Percentiles rank a stretch among this genome's conserved stretches.
Evolutionary conservation across 2,329 filamentous ascomycete genomes (phyloP).

Genomic region (Cladosporium oxysporum): DNA sequence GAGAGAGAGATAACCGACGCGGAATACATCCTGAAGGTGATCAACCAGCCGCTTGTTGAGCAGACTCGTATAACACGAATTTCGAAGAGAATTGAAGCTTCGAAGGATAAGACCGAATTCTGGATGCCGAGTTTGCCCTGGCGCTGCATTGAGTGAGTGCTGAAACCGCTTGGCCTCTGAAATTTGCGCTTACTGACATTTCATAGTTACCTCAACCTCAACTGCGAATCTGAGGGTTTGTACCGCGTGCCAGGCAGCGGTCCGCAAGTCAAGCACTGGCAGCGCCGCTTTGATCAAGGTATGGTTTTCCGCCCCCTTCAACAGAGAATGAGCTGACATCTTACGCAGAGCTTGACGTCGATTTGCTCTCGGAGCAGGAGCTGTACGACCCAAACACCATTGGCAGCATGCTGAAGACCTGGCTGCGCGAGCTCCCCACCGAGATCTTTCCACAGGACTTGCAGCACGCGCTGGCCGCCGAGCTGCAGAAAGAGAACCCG

Average conservation of each 20-base stretch:
- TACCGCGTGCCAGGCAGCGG: constrained; percentile 91
- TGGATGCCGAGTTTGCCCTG: constrained; percentile 98
- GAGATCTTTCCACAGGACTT: constrained; percentile 85
- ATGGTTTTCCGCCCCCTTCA: constrained; percentile 53
- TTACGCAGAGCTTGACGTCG: constrained; percentile 74
- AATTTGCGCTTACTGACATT: constrained; percentile 21
- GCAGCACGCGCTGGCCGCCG: constrained; percentile 75
- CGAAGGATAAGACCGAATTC: constrained; percentile 93
- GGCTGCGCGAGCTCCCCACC: constrained; percentile 91
- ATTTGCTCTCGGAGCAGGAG: constrained; percentile 82
- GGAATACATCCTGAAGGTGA: constrained; percentile 79
- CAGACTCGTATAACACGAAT: constrained; percentile 91
- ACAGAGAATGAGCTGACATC: neutral
- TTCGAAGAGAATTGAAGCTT: constrained; percentile 82
- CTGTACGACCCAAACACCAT: constrained; percentile 97
- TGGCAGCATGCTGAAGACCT: constrained; percentile 93
- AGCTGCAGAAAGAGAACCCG: constrained; percentile 79
- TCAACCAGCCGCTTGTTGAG: constrained; percentile 82
- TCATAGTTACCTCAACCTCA: constrained; percentile 80
- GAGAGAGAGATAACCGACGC: constrained; percentile 67
- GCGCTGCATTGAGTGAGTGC: constrained; percentile 79
- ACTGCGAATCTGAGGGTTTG: constrained; percentile 89
- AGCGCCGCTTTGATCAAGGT: constrained; percentile 73
- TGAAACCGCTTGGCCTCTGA: neutral
- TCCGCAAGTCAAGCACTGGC: constrained; percentile 89